Evolutionary conservation across 2,329 filamentous ascomycete species (phyloP), one percentile per base, ranked within the genome.

Genomic region (Phaeoacremonium minimum): DNA sequence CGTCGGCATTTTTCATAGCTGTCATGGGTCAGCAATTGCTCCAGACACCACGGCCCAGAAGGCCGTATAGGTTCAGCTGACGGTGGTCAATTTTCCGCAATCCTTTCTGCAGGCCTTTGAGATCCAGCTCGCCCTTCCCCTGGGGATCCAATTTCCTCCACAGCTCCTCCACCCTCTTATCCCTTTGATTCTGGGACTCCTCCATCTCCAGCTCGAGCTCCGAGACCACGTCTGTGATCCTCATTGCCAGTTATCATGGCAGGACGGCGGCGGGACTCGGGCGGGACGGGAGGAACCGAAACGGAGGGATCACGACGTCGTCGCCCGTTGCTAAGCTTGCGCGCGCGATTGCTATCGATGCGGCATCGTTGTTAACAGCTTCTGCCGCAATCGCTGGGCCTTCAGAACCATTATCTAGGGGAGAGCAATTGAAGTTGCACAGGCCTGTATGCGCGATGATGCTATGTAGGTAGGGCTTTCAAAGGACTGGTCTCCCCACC

Each of bases 61-160:
- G n/a, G n/a, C n/a, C n/a, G n/a, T n/a, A n/a, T 18, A 35, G 12
- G 35, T 32, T 35, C 35, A 33, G 51, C 70, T 64, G 56, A 95
- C 89, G 93, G 60, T 98, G 93, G 60, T 97, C 90, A 53, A 97
- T 88, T 62, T 82, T 86, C 58, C 73, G 80, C 55, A 98, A 66
- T 4, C 91, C 93, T 64, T 81, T 87, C 65, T 90, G 85, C 49
- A 98, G 68, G 19, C 81, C 89, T 58, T 84, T 81, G 46, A 94
- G 70, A 63, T 97, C 90, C 51, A 98, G 73, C 58, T 87, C 82
- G 41, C 87, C 87, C 51, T 83, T 81, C 41, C 75, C 73, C 46
- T 80, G 77, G 47, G 83, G 83, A 61, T 95, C 89, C 48, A 98
- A 76, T 53, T 78, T 82, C 56, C 69, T 71, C 90, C 91, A 97